Percentiles rank a stretch among this genome's conserved stretches.
phyloP scores from a whole-genome alignment of 2,329 filamentous ascomycete genomes.

The Sporothrix phasma region DNA sequence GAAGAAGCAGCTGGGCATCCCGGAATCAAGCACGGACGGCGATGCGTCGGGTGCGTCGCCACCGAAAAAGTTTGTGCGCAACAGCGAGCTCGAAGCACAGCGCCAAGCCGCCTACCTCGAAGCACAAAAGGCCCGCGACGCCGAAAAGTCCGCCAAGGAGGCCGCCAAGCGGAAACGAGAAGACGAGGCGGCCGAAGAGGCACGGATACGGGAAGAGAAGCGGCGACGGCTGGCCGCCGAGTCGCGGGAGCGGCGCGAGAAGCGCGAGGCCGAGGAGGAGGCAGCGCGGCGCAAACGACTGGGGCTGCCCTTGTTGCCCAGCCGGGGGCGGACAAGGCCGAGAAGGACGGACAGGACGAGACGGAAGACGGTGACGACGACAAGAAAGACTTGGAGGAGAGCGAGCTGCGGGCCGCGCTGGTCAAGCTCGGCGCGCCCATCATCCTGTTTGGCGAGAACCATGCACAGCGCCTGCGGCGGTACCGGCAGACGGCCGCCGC shows the following conservation, averaged over 20 bases:
- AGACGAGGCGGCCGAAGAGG: conserved; percentile 67
- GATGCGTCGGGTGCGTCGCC: conserved; percentile 22
- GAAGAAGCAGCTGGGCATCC: conserved; percentile 25
- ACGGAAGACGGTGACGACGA: conserved; percentile 27
- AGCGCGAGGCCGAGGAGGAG: conserved; percentile 65
- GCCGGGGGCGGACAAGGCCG: conserved; percentile 26
- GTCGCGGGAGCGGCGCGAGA: conserved; percentile 57
- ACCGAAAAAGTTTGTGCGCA: conserved; percentile 70
- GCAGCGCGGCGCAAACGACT: conserved; percentile 61
- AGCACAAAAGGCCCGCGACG: conserved; percentile 67
- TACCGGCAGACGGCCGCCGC: conserved; percentile 57
- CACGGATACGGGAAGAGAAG: conserved; percentile 68
- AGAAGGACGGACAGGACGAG: conserved; percentile 20
- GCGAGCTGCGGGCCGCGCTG: conserved; percentile 58
- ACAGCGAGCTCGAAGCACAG: conserved; percentile 75
- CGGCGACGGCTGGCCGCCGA: conserved; percentile 72
- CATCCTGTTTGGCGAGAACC: conserved; percentile 71
- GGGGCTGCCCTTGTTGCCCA: conserved; percentile 65
- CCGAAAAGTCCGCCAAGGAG: conserved; percentile 57
- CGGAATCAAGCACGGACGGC: neutral
- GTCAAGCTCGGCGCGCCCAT: conserved; percentile 64
- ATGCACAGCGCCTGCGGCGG: conserved; percentile 57
- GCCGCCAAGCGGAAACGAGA: conserved; percentile 80
- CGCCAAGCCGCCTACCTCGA: conserved; percentile 70
- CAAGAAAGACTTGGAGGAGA: conserved; percentile 51